Evolutionary conservation across 306 rosid species (phyloP), one percentile per base, ranked within the genome.

Genomic region (Trifolium repens): DNA sequence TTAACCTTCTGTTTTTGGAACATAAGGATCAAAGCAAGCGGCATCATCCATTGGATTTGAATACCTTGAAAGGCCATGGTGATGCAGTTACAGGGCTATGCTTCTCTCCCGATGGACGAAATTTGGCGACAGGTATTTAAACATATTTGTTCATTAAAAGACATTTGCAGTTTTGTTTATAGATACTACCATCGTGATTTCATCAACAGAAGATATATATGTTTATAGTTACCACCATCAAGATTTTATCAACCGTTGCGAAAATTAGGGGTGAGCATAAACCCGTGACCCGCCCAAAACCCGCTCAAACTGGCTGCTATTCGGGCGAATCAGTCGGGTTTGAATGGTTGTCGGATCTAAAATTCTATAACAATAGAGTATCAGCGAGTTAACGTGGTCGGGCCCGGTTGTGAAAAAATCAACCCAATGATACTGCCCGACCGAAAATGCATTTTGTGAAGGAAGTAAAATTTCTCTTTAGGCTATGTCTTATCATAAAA

Each of bases 61-160:
- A 96, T 78, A 92, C 99, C 42, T 72, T 96, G 93, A 96, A 96
- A 84, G 99, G 99, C 63, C 99, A 96, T 22, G 97, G 94, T 54
- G 99, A 96, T 74, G 80, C 90, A 2, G 98, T 96, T 17, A 87
- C 93, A 7, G 93, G 98, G 63, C 54, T 92, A 59, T 85, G 93
- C 80, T 96, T 96, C 83, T 90, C 98, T 34, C 78, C 89, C 3
- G 96, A 92, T 72, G 97, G 90, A 40, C 82, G 82, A 53, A 87
- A 78, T 76, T 86, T 96, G 81, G 99, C 88, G 19, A 92, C 99
- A 17, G 96, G 99, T 96, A 76, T 75, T 77, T 19, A 8, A 52
- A 32, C 39, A 49, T n/a, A 9, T 57, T 75, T 27, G 10, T 42
- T 59, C 15, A 34, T 61, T 2, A 9, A 54, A 19, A 54, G 26